phyloP scores from a whole-genome alignment of 305 asterid species.

The Solanum hybrid region DNA sequence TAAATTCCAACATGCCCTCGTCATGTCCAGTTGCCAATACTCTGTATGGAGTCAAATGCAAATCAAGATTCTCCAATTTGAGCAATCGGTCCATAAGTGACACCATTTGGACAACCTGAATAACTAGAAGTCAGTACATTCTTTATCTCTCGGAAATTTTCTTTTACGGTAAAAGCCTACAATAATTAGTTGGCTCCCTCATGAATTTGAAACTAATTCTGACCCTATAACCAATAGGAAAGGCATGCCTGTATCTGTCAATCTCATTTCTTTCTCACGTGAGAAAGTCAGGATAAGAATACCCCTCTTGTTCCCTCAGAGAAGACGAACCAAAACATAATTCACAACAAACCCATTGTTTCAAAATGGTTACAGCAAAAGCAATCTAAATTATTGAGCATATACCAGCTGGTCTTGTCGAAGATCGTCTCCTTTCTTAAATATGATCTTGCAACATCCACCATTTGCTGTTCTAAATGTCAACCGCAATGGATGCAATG shows the following conservation, averaged over 20 bases:
- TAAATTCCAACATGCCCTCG: slow-evolving; percentile 97
- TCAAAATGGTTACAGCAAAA: neutral
- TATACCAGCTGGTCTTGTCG: slow-evolving; percentile 98
- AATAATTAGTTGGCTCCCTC: neutral
- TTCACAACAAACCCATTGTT: neutral
- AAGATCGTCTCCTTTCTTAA: slow-evolving; percentile 96
- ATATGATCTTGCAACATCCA: slow-evolving; percentile 85
- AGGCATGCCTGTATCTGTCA: neutral
- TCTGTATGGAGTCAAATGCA: slow-evolving; percentile 92
- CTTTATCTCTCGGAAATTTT: neutral
- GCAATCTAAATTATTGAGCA: neutral
- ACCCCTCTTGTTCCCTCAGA: neutral
- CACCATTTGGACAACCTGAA: slow-evolving; percentile 96
- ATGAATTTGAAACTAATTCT: neutral
- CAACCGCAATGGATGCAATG: slow-evolving; percentile 74
- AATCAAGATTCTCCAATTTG: slow-evolving; percentile 95
- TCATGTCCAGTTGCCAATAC: slow-evolving; percentile 97
- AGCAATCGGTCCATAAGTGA: slow-evolving; percentile 95
- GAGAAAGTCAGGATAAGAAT: neutral
- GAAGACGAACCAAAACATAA: neutral
- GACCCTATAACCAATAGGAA: neutral
- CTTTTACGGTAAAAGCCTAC: neutral
- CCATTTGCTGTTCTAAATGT: slow-evolving; percentile 88
- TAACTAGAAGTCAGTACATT: slow-evolving; percentile 1
- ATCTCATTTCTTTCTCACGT: neutral